Evolutionary conservation across 768 basidiomycete species (phyloP), one percentile per base, ranked within the genome.

Genomic region (Pleurotus giganteus): DNA sequence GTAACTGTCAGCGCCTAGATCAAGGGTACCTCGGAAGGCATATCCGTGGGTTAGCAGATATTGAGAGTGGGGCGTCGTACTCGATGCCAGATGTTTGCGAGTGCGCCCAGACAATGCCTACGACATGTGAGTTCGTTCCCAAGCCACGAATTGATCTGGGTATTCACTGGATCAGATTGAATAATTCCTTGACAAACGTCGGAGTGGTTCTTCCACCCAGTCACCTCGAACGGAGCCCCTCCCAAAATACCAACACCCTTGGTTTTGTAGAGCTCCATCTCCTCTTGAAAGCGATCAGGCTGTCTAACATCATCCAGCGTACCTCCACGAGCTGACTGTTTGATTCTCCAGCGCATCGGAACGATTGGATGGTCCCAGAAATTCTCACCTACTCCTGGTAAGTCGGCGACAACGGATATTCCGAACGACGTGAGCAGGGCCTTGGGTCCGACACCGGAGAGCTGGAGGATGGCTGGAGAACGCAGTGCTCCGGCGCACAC

Each of bases 361-460:
- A 88, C 74, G 24, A 78, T 74, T 1, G 78, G 75, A 60, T 95
- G 93, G 66, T 95, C 93, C 42, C 79, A 72, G 15, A 94, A 77
- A 65, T 91, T 78, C 7, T 78, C 72, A 12, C 92, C 92, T 17
- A 94, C 90, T 9, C 84, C 84, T 0, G 88, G 85, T 1, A 88
- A 78, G 60, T 91, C 82, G 4, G 81, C 63, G 17, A 85, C 69
- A 27, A 84, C 68, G 0, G 80, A 72, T 19, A 94, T 84, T 4
- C 69, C 67, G 54, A 84, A 71, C 32, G 72, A 65, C 9, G 71
- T 59, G 32, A 93, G 74, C 11, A 88, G 75, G 1, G 72, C 72
- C 1, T 76, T 74, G 31, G 89, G 88, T 2, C 91, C 92, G 44
- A 94, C 71, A 9, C 92, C 92, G 32, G 47, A 47, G 4, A 47